phyloP scores from a whole-genome alignment of 306 rosid genomes.

The Luffa aegyptiaca region DNA sequence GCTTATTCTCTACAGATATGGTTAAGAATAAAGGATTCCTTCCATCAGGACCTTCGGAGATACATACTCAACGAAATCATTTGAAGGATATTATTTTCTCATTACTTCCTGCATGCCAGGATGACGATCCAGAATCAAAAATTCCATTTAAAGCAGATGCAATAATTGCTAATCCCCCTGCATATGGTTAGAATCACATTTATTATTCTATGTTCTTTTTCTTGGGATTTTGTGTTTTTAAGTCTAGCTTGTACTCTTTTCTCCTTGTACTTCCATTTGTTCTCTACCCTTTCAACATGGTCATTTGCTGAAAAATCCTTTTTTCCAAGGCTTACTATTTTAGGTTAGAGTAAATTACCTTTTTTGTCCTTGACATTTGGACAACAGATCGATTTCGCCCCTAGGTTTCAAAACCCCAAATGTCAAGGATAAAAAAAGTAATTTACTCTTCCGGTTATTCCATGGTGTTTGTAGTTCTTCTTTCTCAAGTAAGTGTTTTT shows the following conservation, averaged over 20 bases:
- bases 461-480: too few relatives aligned
- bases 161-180: constrained; percentile 92
- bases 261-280: not conserved
- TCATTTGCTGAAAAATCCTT: not conserved
- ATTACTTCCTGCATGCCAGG: constrained; percentile 76
- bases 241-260: not conserved
- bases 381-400: too few relatives aligned
- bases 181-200: constrained; percentile 57
- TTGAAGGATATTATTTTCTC: constrained; percentile 56
- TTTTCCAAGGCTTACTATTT: not conserved
- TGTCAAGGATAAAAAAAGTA: too few relatives aligned
- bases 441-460: too few relatives aligned
- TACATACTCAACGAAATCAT: constrained; percentile 71
- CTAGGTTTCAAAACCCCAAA: too few relatives aligned
- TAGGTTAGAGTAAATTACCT: not conserved
- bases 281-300: not conserved
- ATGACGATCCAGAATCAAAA: constrained; percentile 48
- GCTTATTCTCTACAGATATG: constrained; percentile 60
- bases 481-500: too few relatives aligned
- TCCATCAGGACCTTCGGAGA: constrained; percentile 93
- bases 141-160: constrained; percentile 65
- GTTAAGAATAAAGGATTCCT: constrained; percentile 93
- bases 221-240: not conserved
- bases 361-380: too few relatives aligned
- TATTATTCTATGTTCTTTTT: not conserved